Evolutionary conservation across 495 filamentous ascomycete species (phyloP).

Genomic region (Darksidea phi): DNA sequence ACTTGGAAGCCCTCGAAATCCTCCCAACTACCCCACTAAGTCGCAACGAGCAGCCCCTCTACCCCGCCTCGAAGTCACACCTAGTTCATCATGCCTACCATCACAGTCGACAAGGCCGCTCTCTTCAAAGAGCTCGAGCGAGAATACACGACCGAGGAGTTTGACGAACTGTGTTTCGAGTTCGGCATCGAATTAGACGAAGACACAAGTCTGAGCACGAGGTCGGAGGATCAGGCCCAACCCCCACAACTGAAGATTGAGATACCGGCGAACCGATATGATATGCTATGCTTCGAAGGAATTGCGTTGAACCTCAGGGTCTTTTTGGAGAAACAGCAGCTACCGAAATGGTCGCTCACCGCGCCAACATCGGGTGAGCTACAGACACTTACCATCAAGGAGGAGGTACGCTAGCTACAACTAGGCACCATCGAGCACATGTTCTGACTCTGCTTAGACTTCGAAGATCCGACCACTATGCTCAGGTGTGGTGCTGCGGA

Average conservation of each 20-base stretch:
- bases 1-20: too few relatives aligned
- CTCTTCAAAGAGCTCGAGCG: conserved; percentile 89
- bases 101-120: conserved; percentile 88
- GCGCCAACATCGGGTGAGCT: conserved; percentile 70
- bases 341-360: conserved; percentile 75
- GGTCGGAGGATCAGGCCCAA: conserved; percentile 28
- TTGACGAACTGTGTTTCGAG: conserved; percentile 97
- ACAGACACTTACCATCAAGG: conserved; percentile 73
- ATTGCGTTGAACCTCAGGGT: conserved; percentile 94
- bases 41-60: not conserved
- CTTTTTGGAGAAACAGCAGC: conserved; percentile 70
- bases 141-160: conserved; percentile 90
- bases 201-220: conserved; percentile 58
- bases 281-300: conserved; percentile 97
- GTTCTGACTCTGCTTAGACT: conserved; percentile 52
- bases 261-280: conserved; percentile 98
- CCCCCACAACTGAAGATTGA: conserved; percentile 95
- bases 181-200: conserved; percentile 98
- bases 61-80: not conserved
- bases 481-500: conserved; percentile 80
- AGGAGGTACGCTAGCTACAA: conserved; percentile 53
- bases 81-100: conserved; percentile 70
- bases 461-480: conserved; percentile 79
- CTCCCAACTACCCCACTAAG: conserved; percentile 24
- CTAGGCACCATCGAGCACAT: not conserved